phyloP scores from a whole-genome alignment of 495 filamentous ascomycete species.

The Evernia prunastri region DNA sequence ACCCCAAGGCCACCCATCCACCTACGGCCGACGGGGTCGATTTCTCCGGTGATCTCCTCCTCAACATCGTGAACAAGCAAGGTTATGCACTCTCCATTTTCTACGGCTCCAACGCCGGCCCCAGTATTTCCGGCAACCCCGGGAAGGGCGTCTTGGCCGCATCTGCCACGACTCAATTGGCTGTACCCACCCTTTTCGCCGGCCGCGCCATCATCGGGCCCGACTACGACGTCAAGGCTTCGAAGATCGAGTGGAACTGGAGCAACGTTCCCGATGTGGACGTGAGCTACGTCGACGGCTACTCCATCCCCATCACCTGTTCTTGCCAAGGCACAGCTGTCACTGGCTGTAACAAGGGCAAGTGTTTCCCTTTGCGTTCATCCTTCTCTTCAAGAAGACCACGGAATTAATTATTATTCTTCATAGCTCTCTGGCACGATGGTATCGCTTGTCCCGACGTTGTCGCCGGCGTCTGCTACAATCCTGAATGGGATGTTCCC shows the following conservation, averaged over 20 bases:
- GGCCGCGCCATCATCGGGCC: constrained; percentile 17
- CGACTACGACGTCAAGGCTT: constrained; percentile 5
- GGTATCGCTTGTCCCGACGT: not conserved
- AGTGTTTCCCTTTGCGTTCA: too few relatives aligned
- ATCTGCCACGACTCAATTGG: constrained; percentile 16
- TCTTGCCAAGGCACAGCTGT: not conserved
- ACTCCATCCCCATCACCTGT: constrained; percentile 10
- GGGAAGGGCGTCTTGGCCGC: constrained; percentile 3
- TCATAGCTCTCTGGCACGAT: constrained; percentile 4
- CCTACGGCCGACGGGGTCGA: not conserved
- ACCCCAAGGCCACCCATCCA: constrained; percentile 1
- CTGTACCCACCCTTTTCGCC: constrained; percentile 10
- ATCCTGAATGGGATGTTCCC: not conserved
- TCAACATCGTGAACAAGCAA: constrained; percentile 15
- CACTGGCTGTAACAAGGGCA: constrained; percentile 1
- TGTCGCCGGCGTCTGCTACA: constrained; percentile 10
- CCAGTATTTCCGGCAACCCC: constrained; percentile 14
- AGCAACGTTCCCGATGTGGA: not conserved
- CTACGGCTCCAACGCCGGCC: constrained; percentile 18
- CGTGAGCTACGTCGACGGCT: constrained; percentile 10
- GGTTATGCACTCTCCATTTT: constrained; percentile 10
- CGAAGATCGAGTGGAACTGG: constrained; percentile 5
- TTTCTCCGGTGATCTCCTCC: constrained; percentile 8
- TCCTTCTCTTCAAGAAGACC: not conserved
- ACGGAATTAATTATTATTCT: too few relatives aligned